Evolutionary conservation across 306 rosid species (phyloP).

Genomic region (Lablab purpureus): DNA sequence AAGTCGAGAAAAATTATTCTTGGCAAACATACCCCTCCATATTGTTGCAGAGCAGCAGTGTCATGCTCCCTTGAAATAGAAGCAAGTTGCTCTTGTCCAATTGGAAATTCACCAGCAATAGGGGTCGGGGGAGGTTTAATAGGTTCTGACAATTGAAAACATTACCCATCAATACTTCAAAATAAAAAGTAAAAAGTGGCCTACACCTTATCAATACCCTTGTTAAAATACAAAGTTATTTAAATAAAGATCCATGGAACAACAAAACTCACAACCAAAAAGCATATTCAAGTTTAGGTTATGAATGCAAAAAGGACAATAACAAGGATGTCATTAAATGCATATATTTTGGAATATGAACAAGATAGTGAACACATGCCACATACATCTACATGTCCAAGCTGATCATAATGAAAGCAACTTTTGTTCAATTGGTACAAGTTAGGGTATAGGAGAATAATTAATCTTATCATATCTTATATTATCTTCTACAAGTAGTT

Average conservation of each 20-base stretch:
- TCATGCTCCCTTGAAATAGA: constrained; percentile 81
- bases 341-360: constrained; percentile 1
- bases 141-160: constrained; percentile 51
- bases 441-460: background rate
- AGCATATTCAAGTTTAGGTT: constrained; percentile 8
- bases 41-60: constrained; percentile 55
- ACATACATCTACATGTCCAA: background rate
- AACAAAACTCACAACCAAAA: background rate
- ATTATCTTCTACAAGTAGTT: background rate
- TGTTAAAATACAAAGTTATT: background rate
- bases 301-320: background rate
- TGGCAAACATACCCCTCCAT: constrained; percentile 80
- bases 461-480: background rate
- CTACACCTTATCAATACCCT: background rate
- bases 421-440: background rate
- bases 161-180: constrained; percentile 5
- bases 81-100: constrained; percentile 79
- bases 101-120: constrained; percentile 72
- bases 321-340: background rate
- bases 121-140: constrained; percentile 37
- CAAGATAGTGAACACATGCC: background rate
- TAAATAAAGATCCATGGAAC: background rate
- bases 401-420: background rate
- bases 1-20: background rate
- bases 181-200: background rate